Conservation (phyloP, 2,329 filamentous ascomycete species). For the Pseudopyrenochaeta lycopersici region DNA sequence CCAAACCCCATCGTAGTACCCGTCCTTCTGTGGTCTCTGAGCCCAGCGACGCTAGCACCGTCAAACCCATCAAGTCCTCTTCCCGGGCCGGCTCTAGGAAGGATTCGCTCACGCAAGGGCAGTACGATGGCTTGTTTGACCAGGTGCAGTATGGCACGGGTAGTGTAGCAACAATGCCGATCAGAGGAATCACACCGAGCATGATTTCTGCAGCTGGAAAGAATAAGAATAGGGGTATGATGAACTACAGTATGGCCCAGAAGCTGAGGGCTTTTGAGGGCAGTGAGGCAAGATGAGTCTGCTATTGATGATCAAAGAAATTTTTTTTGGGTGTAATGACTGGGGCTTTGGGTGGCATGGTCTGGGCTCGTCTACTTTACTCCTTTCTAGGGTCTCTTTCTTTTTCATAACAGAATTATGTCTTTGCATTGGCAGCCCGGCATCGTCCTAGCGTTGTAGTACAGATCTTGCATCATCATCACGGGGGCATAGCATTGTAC, state of each 20-base stretch:
- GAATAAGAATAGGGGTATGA: slow-evolving; percentile 47
- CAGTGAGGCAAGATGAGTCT: no score
- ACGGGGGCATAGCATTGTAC: no score
- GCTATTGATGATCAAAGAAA: no score
- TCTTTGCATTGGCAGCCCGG: no score
- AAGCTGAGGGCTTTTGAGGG: slow-evolving; percentile 42
- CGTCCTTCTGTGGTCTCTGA: slow-evolving; percentile 39
- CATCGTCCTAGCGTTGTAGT: no score
- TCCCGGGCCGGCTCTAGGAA: slow-evolving; percentile 31
- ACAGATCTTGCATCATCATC: no score
- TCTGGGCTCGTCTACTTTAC: no score
- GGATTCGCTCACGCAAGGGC: slow-evolving; percentile 40
- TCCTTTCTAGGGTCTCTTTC: no score
- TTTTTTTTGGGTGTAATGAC: no score
- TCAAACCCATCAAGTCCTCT: slow-evolving; percentile 35
- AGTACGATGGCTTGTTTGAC: slow-evolving; percentile 41
- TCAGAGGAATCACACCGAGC: slow-evolving; percentile 49
- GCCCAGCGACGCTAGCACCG: slow-evolving; percentile 46
- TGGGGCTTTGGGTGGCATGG: no score
- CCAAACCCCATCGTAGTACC: slow-evolving; percentile 18
- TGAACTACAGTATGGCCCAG: slow-evolving; percentile 44
- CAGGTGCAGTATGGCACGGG: slow-evolving; percentile 39
- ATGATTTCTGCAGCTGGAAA: slow-evolving; percentile 45
- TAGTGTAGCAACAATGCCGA: slow-evolving; percentile 31
- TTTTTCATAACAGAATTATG: no score